Evolutionary conservation across 179 eudicot genomes (phyloP), one percentile per base, ranked within the genome.

Genomic region (Spinacia oleracea): DNA sequence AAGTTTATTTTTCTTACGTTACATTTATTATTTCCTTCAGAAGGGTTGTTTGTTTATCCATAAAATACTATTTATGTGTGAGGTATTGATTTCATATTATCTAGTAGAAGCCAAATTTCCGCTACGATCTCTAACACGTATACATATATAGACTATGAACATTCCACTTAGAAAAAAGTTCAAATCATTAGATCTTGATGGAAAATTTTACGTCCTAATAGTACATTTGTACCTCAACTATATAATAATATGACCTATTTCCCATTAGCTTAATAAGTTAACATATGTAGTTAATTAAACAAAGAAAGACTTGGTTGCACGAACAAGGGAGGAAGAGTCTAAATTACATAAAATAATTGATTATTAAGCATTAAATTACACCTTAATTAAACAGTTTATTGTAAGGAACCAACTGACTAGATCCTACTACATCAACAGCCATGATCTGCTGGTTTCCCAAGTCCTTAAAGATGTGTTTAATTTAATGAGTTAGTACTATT

Each of bases 291-390:
- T 66, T 35, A 66, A 35, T 35, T 38, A 6, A 34, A 66, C 11
- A 18, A 34, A 66, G 70, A 66, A 66, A 66, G 70, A 35, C 46
- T 66, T 66, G 70, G 25, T 66, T 34, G 70, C 70, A 66, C 46
- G 70, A 66, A 66, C 27, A 34, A 66, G 70, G 45, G 4, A 66
- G 45, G 46, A 60, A 60, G 66, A 66, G 42, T 66, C 70, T 16
- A 65, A 0, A 35, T 18, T 21, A 34, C 35, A 16, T 66, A 66
- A 64, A 60, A 11, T 10, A 29, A 12, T 29, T 53, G 58, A 53
- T 18, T 20, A 20, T 45, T 53, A 53, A 53, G 23, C 21, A 53
- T 53, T 53, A 53, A 53, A 53, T 53, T 53, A 20, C 4, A 53
- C 23, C n/a, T 18, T 18, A 53, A 53, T 53, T 53, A 18, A 18